Conservation (phyloP, 2,329 filamentous ascomycete genomes). For the Chaetomium sp. region DNA sequence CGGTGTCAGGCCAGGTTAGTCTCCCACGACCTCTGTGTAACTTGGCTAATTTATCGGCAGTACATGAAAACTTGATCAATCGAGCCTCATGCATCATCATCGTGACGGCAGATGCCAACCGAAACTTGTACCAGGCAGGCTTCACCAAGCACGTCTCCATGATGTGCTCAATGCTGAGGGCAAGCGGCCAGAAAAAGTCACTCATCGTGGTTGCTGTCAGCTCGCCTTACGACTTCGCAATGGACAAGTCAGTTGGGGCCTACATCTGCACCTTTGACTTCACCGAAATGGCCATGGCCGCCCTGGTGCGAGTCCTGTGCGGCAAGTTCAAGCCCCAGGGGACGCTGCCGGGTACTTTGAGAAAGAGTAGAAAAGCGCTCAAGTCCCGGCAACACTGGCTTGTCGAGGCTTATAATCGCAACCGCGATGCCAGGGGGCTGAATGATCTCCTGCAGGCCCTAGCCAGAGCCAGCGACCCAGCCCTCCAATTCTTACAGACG, state of each 20-base stretch:
- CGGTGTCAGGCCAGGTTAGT: constrained; percentile 72
- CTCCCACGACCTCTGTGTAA: background rate
- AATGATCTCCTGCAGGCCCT: constrained; percentile 74
- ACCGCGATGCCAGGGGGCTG: constrained; percentile 72
- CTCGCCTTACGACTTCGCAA: constrained; percentile 94
- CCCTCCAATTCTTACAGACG: constrained; percentile 68
- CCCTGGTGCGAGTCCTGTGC: constrained; percentile 79
- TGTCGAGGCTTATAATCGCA: constrained; percentile 82
- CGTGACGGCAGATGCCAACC: constrained; percentile 89
- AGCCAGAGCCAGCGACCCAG: constrained; percentile 66
- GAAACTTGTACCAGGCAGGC: constrained; percentile 89
- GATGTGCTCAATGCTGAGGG: constrained; percentile 84
- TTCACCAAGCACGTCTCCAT: constrained; percentile 96
- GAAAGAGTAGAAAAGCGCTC: constrained; percentile 82
- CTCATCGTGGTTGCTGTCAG: constrained; percentile 90
- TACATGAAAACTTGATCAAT: constrained; percentile 91
- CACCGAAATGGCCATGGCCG: constrained; percentile 86
- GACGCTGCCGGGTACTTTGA: constrained; percentile 71
- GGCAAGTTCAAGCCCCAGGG: constrained; percentile 68
- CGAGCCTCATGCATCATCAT: constrained; percentile 86
- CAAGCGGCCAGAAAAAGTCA: constrained; percentile 80
- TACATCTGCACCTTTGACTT: constrained; percentile 97
- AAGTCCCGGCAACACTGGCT: constrained; percentile 96
- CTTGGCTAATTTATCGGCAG: constrained; percentile 39
- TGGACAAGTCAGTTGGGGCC: constrained; percentile 86